These are phyloP conservation scores for Pythium utonaiense DNA, from an alignment of 352 stramenopile species.

Conservation along the genomic window DNA sequence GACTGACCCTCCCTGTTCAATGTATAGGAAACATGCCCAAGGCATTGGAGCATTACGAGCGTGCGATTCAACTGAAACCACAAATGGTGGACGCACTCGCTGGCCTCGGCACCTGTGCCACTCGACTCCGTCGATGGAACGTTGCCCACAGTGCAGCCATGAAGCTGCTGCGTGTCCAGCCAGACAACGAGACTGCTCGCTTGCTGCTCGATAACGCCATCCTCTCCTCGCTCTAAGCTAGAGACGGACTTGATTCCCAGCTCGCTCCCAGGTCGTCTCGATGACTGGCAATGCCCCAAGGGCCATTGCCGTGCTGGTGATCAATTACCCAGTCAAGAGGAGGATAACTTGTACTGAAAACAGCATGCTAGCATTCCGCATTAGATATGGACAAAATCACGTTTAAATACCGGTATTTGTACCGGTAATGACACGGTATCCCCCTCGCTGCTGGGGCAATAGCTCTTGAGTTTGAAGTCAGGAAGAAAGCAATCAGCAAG, in stretches of 20 bases:
- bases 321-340: too few relatives aligned
- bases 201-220: constrained; percentile 70
- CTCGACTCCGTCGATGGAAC: constrained; percentile 58
- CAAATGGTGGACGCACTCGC: constrained; percentile 65
- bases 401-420: background rate
- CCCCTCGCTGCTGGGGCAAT: background rate
- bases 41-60: constrained; percentile 57
- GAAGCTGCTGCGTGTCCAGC: constrained; percentile 56
- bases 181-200: constrained; percentile 55
- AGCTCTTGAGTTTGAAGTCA: constrained; percentile 23
- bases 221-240: constrained; percentile 20
- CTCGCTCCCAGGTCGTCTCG: background rate
- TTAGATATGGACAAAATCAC: background rate
- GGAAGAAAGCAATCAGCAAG: constrained; percentile 2
- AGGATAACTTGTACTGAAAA: too few relatives aligned
- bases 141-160: constrained; percentile 52
- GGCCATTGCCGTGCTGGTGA: background rate
- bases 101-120: constrained; percentile 71
- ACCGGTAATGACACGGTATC: background rate
- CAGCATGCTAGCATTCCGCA: too few relatives aligned
- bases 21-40: constrained; percentile 42
- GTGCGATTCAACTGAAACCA: constrained; percentile 63
- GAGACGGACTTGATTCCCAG: background rate
- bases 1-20: background rate
- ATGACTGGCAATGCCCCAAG: background rate